Evolutionary conservation across 139 green algal genomes (phyloP).

Genomic region (Coccomyxa sp.): DNA sequence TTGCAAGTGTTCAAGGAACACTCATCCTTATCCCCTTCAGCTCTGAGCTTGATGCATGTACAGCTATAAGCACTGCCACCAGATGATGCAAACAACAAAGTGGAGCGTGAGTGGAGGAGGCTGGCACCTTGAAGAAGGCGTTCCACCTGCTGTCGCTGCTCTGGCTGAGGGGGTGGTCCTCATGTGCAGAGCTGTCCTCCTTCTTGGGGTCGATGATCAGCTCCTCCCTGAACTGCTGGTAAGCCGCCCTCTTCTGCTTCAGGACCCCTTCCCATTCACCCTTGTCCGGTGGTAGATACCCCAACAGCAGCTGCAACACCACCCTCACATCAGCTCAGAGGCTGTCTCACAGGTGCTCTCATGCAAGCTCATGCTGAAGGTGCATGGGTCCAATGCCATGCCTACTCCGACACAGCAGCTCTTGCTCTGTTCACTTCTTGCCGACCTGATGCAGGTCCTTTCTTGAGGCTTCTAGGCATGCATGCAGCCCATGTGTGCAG

Average conservation of each 20-base stretch:
- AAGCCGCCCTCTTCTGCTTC: constrained; percentile 62
- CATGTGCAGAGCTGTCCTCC: constrained; percentile 14
- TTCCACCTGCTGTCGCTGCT: constrained; percentile 60
- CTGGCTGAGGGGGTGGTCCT: constrained; percentile 81
- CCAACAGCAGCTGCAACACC: constrained; percentile 69
- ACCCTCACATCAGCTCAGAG: background rate
- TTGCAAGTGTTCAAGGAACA: background rate
- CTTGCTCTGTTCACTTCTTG: too few relatives aligned
- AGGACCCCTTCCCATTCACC: constrained; percentile 60
- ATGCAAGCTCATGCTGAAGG: background rate
- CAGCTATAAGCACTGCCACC: too few relatives aligned
- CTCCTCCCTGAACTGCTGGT: constrained; percentile 79
- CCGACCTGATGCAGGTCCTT: too few relatives aligned
- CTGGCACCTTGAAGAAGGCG: constrained; percentile 69
- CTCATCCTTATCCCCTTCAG: background rate
- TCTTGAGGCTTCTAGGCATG: background rate
- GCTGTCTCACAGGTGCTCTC: background rate
- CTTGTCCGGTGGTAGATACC: constrained; percentile 68
- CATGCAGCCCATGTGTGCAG: background rate
- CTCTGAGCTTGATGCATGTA: too few relatives aligned
- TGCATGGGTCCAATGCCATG: too few relatives aligned
- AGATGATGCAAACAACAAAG: too few relatives aligned
- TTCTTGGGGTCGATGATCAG: constrained; percentile 79
- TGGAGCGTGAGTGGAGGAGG: too few relatives aligned
- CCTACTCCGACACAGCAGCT: too few relatives aligned